Conservation (phyloP, 805 yeast genomes). For the Metschnikowia dekortorum region DNA sequence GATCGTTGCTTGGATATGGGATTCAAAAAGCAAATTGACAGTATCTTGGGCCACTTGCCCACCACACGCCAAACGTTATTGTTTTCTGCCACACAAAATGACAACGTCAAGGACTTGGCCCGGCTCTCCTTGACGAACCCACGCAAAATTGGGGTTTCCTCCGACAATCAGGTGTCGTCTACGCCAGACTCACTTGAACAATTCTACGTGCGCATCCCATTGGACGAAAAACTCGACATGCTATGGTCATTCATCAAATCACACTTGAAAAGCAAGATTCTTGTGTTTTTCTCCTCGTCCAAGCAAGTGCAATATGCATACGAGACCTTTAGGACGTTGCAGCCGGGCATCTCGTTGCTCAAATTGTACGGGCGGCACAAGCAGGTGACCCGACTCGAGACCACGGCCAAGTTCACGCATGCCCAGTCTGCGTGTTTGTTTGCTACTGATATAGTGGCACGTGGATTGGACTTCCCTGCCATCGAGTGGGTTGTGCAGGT, state of each 20-base stretch:
- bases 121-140: slow-evolving; percentile 69
- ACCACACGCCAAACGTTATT: slow-evolving; percentile 76
- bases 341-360: slow-evolving; percentile 86
- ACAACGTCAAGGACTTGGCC: slow-evolving; percentile 76
- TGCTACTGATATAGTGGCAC: slow-evolving; percentile 88
- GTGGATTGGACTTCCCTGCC: slow-evolving; percentile 90
- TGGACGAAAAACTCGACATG: slow-evolving; percentile 79
- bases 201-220: slow-evolving; percentile 64
- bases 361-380: slow-evolving; percentile 87
- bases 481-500: slow-evolving; percentile 93
- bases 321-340: slow-evolving; percentile 79
- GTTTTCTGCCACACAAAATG: slow-evolving; percentile 88
- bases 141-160: slow-evolving; percentile 36
- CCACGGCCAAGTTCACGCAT: slow-evolving; percentile 69
- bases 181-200: slow-evolving; percentile 88
- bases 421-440: slow-evolving; percentile 78
- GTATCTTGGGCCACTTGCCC: slow-evolving; percentile 73
- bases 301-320: slow-evolving; percentile 89
- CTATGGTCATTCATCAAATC: slow-evolving; percentile 83
- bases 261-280: slow-evolving; percentile 72
- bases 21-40: slow-evolving; percentile 76
- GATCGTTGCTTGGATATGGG: slow-evolving; percentile 94
- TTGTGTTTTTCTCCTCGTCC: slow-evolving; percentile 82
- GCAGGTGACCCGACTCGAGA: slow-evolving; percentile 83
- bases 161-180: slow-evolving; percentile 48